These are phyloP conservation scores for Bretziella fagacearum DNA, from an alignment of 2,329 filamentous ascomycete genomes.

Conservation along the genomic window DNA sequence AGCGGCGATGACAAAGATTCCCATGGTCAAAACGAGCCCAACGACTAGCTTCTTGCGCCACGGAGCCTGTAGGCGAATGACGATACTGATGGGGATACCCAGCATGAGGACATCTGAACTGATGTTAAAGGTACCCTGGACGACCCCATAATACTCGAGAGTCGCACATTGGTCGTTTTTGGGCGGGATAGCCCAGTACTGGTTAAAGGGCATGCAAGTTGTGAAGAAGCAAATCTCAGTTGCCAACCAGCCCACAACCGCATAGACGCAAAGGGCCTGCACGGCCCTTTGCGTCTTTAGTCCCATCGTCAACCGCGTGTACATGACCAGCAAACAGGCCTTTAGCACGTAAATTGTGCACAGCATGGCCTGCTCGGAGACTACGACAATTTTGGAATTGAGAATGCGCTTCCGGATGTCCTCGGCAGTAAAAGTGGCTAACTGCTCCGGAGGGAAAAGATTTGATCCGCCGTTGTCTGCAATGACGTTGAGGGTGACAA, in stretches of 20 bases:
- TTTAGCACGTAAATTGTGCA: slow-evolving; percentile 41
- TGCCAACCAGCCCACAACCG: slow-evolving; percentile 29
- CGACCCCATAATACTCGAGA: slow-evolving; percentile 38
- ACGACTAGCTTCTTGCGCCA: slow-evolving; percentile 37
- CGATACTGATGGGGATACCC: slow-evolving; percentile 36
- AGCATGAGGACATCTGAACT: slow-evolving; percentile 44
- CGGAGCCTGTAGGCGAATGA: slow-evolving; percentile 32
- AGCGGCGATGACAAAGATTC: slow-evolving; percentile 32
- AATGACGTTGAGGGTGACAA: slow-evolving; percentile 9
- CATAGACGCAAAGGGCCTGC: slow-evolving; percentile 32
- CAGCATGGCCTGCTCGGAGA: slow-evolving; percentile 45
- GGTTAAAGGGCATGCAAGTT: slow-evolving; percentile 36
- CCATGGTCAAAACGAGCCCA: slow-evolving; percentile 28
- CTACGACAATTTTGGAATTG: slow-evolving; percentile 46
- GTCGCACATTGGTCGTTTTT: slow-evolving; percentile 38
- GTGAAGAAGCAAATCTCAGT: slow-evolving; percentile 34
- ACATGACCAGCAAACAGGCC: slow-evolving; percentile 39
- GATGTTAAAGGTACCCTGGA: slow-evolving; percentile 42
- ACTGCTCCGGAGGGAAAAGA: slow-evolving; percentile 11
- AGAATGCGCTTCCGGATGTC: slow-evolving; percentile 25
- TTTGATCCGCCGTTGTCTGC: slow-evolving; percentile 12
- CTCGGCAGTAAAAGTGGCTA: slow-evolving; percentile 8
- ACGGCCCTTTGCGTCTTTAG: slow-evolving; percentile 31
- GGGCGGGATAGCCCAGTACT: slow-evolving; percentile 41
- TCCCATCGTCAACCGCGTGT: slow-evolving; percentile 23